Conservation (phyloP, 257 asterid genomes). For the Dorcoceras hygrometricum region DNA sequence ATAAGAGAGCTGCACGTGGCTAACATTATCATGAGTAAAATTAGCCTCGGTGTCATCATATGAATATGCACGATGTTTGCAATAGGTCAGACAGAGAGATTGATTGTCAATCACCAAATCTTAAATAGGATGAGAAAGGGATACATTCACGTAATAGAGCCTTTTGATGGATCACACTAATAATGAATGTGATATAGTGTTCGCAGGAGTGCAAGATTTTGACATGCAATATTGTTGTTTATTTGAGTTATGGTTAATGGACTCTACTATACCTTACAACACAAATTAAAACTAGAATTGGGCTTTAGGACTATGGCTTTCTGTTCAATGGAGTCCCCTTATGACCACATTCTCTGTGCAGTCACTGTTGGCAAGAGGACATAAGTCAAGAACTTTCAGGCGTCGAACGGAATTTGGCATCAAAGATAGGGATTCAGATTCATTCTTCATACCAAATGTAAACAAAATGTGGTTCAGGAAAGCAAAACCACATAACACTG, state of each 20-base stretch:
- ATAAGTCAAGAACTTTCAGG: not conserved
- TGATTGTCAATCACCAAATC: not conserved
- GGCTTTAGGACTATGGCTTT: not conserved
- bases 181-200: not conserved
- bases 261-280: conserved; percentile 3
- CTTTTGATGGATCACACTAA: not conserved
- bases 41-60: conserved; percentile 10
- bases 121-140: not conserved
- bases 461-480: conserved; percentile 22
- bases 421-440: not conserved
- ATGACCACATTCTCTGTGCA: not conserved
- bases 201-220: conserved; percentile 8
- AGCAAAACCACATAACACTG: conserved; percentile 15
- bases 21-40: conserved; percentile 6
- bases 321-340: not conserved
- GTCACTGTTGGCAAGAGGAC: too few species aligned
- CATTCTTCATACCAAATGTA: not conserved
- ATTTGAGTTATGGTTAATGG: not conserved
- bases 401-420: not conserved
- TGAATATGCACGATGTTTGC: conserved; percentile 5
- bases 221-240: not conserved
- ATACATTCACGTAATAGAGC: not conserved
- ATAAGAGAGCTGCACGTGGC: conserved; percentile 11
- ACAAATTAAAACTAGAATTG: conserved; percentile 1
- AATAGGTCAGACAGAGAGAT: not conserved